Evolutionary conservation across 768 basidiomycete genomes (phyloP), one percentile per base, ranked within the genome.

Genomic region (Xanthoconium stramineum): DNA sequence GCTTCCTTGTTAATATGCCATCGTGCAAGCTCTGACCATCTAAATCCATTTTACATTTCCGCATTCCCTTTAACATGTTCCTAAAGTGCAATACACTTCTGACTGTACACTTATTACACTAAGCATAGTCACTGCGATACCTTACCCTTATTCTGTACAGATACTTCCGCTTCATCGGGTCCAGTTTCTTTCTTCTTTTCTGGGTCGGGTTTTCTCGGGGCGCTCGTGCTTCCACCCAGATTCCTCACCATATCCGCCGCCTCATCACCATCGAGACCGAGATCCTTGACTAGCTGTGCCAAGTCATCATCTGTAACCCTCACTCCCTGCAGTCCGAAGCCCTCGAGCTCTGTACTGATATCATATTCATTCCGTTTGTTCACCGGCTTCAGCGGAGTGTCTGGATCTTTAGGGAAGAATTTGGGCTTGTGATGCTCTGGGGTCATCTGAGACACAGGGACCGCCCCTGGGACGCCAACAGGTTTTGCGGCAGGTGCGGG

Each of bases 381-480:
- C 45, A 79, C 78, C 5, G 84, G 81, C 56, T 75, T 80, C 45
- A 78, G 67, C 13, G 80, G 81, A n/a, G 78, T 79, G 13, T 70
- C 65, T 0, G 74, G 68, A 40, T 75, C 69, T 40, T 61, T 66
- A 48, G 82, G 78, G 39, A 83, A 76, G 46, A 83, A 75, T 63
- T 82, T 80, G 53, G 76, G 79, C 64, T 76, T 83, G 62, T 92
- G 77, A 47, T 78, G 86, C 39, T 86, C 82, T n/a, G 88, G 87
- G 8, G 86, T 88, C 86, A 92, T 92, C 66, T 92, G 83, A 9
- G 84, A 73, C 11, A 91, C 89, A 9, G 83, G 76, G 30, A 81
- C 75, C 0, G 88, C 91, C 5, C 91, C 91, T 3, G 92, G 89
- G 7, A 94, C 88, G 52, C 91, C 91, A 49, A 92, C 80, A 12